These are phyloP conservation scores for Lasiodiplodia sp. DNA, from an alignment of 2,329 filamentous ascomycete genomes.

Conservation along the genomic window DNA sequence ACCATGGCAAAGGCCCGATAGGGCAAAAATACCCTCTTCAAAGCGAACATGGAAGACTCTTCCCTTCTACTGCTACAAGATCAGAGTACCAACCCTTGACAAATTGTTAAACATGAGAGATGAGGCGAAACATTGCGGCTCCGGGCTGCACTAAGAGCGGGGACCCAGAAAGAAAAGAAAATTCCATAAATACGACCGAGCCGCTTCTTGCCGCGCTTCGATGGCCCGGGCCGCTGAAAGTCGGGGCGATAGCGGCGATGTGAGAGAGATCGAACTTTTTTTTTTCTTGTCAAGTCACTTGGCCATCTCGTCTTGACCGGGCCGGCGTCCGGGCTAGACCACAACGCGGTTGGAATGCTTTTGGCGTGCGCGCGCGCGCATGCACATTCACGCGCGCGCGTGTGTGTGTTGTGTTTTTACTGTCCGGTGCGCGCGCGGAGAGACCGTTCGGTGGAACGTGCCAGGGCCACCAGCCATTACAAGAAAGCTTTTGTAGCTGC, in stretches of 20 bases:
- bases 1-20: constrained; percentile 16
- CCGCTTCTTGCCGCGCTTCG: neutral
- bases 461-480: constrained; percentile 2
- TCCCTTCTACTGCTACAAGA: neutral
- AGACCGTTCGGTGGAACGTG: constrained; percentile 21
- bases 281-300: neutral
- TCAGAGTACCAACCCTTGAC: neutral
- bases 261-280: neutral
- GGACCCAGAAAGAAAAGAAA: neutral
- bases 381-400: neutral
- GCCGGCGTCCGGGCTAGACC: neutral
- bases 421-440: constrained; percentile 1
- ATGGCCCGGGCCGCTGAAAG: neutral
- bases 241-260: constrained; percentile 1
- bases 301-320: neutral
- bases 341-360: neutral
- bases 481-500: constrained; percentile 20
- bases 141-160: too few relatives aligned
- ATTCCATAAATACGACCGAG: neutral
- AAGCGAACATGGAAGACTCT: neutral
- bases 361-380: neutral
- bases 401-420: constrained; percentile 4
- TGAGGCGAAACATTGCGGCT: neutral
- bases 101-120: neutral
- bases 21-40: constrained; percentile 2